Conservation (phyloP, 208 protist genomes). For the Trypanosoma scelopori region DNA sequence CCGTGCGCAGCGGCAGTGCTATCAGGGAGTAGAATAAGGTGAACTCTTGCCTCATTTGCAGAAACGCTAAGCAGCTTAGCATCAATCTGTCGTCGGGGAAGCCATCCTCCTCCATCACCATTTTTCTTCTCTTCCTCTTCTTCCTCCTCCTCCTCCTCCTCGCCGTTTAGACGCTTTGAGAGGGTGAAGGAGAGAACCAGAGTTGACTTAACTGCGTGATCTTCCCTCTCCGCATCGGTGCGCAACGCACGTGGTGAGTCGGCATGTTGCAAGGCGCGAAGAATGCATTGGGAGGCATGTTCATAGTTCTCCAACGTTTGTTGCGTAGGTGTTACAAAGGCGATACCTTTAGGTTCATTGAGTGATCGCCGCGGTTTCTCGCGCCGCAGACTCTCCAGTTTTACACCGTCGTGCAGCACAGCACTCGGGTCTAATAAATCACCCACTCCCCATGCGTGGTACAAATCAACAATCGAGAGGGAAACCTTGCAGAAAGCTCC, state of each 20-base stretch:
- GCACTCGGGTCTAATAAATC: slow-evolving; percentile 36
- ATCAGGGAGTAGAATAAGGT: slow-evolving; percentile 28
- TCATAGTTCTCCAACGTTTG: not conserved
- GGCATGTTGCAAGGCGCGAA: slow-evolving; percentile 19
- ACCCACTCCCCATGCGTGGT: slow-evolving; percentile 41
- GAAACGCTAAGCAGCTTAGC: not conserved
- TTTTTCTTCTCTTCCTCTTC: not conserved
- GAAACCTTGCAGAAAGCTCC: slow-evolving; percentile 5
- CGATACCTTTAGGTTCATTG: slow-evolving; percentile 25
- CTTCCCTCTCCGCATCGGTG: slow-evolving; percentile 22
- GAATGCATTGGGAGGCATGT: not conserved
- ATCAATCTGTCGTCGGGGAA: not conserved
- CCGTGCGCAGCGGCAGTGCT: slow-evolving; percentile 22
- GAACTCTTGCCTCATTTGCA: slow-evolving; percentile 14
- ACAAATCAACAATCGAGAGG: slow-evolving; percentile 47
- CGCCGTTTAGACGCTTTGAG: not conserved
- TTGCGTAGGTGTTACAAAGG: slow-evolving; percentile 18
- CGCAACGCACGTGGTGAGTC: slow-evolving; percentile 19
- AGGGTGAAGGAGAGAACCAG: slow-evolving; percentile 27
- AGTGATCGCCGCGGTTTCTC: slow-evolving; percentile 9
- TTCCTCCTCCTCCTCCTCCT: not conserved
- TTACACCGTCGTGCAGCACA: slow-evolving; percentile 20
- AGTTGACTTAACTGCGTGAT: slow-evolving; percentile 22
- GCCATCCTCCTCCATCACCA: no score
- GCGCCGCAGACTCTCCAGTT: slow-evolving; percentile 1